Percentiles rank a stretch among this genome's conserved stretches.
These are phyloP conservation scores for Pseudophaeomoniella oleicola DNA, from an alignment of 2,329 filamentous ascomycete species.

Conservation along the genomic window DNA sequence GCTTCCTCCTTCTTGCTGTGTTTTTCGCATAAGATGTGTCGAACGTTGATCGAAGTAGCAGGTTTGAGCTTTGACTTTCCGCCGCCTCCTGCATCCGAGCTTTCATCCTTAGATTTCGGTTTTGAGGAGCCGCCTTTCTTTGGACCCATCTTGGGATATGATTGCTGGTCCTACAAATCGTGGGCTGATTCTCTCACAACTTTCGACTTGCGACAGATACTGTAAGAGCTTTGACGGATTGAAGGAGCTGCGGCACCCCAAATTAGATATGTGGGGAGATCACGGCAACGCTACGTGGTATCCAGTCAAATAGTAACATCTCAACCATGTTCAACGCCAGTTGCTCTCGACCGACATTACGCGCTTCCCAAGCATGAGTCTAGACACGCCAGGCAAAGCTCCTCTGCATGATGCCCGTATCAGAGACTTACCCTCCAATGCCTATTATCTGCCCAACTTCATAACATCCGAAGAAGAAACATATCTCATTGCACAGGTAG, in stretches of 20 bases:
- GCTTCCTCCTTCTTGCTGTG: slow-evolving; percentile 52
- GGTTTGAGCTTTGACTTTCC: slow-evolving; percentile 33
- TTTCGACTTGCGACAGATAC: no score
- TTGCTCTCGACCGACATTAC: no score
- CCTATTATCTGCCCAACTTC: slow-evolving; percentile 80
- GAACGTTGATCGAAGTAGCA: slow-evolving; percentile 48
- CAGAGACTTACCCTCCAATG: slow-evolving; percentile 41
- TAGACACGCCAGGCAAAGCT: no score
- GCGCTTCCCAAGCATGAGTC: no score
- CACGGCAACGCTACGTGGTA: no score
- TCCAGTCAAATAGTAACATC: no score
- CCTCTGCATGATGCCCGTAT: slow-evolving; percentile 40
- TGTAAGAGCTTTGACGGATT: no score
- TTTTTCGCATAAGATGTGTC: slow-evolving; percentile 54
- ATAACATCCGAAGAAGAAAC: slow-evolving; percentile 62
- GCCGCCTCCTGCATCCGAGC: not conserved
- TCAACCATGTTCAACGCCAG: no score
- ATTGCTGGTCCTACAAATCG: no score
- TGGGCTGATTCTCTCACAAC: no score
- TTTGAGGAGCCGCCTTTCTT: not conserved
- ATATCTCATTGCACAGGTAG: slow-evolving; percentile 55
- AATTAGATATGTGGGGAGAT: no score
- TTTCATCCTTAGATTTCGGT: not conserved
- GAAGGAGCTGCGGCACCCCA: no score
- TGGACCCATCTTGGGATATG: slow-evolving; percentile 11